phyloP scores from a whole-genome alignment of 352 stramenopile genomes.

The Globisporangium nodosum region DNA sequence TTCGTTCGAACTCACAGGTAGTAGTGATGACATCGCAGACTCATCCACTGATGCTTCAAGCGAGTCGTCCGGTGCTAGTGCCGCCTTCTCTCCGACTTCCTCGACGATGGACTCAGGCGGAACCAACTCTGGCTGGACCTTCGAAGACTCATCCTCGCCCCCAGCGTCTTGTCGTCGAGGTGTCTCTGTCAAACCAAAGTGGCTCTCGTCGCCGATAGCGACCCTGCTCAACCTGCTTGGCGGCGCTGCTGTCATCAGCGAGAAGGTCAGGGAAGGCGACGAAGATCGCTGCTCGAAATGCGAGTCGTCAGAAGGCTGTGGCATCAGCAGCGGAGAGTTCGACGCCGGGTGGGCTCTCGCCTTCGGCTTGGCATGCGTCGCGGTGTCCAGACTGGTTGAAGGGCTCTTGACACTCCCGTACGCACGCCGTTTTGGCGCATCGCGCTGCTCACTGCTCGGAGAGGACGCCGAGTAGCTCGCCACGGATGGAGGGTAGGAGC shows the following conservation, averaged over 20 bases:
- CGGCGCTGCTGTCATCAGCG: conserved; percentile 6
- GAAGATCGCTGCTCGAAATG: not conserved
- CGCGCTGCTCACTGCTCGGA: not conserved
- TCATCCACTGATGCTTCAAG: not conserved
- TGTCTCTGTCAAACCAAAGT: not conserved
- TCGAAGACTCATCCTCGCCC: not conserved
- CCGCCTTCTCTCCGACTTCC: not conserved
- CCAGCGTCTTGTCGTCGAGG: conserved; percentile 5
- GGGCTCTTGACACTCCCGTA: conserved; percentile 1
- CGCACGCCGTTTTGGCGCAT: not conserved
- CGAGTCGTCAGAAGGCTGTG: not conserved
- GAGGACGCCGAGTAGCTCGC: not conserved
- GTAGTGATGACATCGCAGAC: not conserved
- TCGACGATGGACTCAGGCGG: conserved; percentile 1
- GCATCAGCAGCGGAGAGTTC: conserved; percentile 3
- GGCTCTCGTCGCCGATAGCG: not conserved
- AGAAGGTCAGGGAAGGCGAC: conserved; percentile 5
- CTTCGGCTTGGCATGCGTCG: conserved; percentile 1
- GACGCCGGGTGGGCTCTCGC: conserved; percentile 4
- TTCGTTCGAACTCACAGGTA: conserved; percentile 20
- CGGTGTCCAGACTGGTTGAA: not conserved
- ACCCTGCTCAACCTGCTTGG: conserved; percentile 6
- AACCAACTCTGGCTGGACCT: not conserved
- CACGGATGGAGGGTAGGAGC: not conserved
- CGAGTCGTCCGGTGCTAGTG: not conserved